These are phyloP conservation scores for Arabis hirsuta DNA, from an alignment of 345 rosid genomes.

Conservation along the genomic window DNA sequence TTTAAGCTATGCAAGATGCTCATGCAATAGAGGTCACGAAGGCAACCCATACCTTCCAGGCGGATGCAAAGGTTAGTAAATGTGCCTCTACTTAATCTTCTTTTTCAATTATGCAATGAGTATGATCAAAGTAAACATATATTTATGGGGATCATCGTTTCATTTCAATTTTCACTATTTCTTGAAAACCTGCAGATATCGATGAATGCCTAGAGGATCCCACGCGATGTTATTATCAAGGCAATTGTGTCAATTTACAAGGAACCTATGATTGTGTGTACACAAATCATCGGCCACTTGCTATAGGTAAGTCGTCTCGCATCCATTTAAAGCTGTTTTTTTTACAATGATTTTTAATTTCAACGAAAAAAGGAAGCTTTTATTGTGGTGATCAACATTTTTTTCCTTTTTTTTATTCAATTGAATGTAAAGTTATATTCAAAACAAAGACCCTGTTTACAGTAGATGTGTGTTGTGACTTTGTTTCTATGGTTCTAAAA, in stretches of 20 bases:
- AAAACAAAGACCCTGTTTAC: too few species aligned
- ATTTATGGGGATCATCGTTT: neutral
- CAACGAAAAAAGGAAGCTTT: too few species aligned
- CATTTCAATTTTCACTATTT: neutral
- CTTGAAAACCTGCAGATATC: neutral
- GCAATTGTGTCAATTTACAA: neutral
- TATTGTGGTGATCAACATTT: too few species aligned
- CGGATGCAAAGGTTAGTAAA: slow-evolving; percentile 36
- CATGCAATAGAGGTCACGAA: slow-evolving; percentile 29
- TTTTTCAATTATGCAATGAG: too few species aligned
- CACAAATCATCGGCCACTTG: neutral
- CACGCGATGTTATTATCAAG: too few species aligned
- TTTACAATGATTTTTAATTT: too few species aligned
- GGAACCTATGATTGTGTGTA: neutral
- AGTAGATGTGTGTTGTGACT: too few species aligned
- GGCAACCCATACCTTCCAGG: slow-evolving; percentile 39
- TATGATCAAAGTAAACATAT: too few species aligned
- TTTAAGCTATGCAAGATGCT: slow-evolving; percentile 13
- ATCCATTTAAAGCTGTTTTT: neutral
- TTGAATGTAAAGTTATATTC: too few species aligned
- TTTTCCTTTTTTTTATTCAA: too few species aligned
- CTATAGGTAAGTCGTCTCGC: neutral
- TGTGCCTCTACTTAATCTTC: too few species aligned
- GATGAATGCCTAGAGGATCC: neutral
- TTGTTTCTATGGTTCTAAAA: too few species aligned